These are phyloP conservation scores for Aureobasidium sp. DNA, from an alignment of 2,329 filamentous ascomycete genomes.

Conservation along the genomic window DNA sequence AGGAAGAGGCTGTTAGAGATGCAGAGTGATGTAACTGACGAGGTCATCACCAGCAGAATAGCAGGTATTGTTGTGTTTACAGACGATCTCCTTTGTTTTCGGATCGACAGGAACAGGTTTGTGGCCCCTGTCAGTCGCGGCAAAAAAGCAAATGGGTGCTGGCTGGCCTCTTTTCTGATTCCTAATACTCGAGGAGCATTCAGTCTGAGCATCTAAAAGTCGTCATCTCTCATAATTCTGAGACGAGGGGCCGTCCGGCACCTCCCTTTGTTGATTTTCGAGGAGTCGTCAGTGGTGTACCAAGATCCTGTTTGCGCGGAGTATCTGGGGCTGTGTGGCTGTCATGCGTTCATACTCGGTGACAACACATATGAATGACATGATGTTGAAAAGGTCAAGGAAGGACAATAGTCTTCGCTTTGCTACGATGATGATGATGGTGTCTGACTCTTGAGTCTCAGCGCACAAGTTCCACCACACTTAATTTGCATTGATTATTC, in stretches of 20 bases:
- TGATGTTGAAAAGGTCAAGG: background rate
- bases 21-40: background rate
- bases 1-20: background rate
- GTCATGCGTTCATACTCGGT: slow-evolving; percentile 7
- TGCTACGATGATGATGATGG: background rate
- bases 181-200: background rate
- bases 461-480: background rate
- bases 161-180: background rate
- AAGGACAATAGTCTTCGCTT: background rate
- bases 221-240: slow-evolving; percentile 9
- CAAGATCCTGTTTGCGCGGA: slow-evolving; percentile 2
- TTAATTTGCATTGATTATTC: background rate
- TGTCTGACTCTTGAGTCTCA: background rate
- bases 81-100: slow-evolving; percentile 3
- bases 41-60: background rate
- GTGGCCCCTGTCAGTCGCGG: background rate
- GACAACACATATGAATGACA: background rate
- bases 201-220: slow-evolving; percentile 3
- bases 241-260: background rate
- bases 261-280: background rate
- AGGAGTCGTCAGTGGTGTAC: slow-evolving; percentile 11
- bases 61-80: slow-evolving; percentile 7
- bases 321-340: slow-evolving; percentile 9
- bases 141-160: slow-evolving; percentile 12
- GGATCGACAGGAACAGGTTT: slow-evolving; percentile 13